Base-by-base conservation (phyloP, 2,329 filamentous ascomycete genomes). In the Fusarium mundagurra region DNA sequence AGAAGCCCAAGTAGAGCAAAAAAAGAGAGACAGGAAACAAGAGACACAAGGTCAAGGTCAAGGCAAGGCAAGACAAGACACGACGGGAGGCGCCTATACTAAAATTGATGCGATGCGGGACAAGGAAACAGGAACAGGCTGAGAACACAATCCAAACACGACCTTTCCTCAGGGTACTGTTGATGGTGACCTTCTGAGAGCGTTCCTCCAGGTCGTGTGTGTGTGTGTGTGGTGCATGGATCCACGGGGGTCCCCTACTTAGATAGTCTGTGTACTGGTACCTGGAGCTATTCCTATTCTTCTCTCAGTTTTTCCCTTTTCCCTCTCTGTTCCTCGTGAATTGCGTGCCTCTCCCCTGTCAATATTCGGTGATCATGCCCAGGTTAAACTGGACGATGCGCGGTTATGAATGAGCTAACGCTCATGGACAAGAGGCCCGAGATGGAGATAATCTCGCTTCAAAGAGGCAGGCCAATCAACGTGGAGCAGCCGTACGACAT, bases 371-470 rank as follows among this genome's bases (percentile, higher is more conserved):
- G 64, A 64, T 72, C 68, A 67, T 66, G 61, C 72, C 62, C 31
- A 61, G 67, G 69, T 69, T 36, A 27, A 58, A 72, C 45, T 74
- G 50, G 68, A 66, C 48, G 60, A 72, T 74, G 72, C 59, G 68
- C 68, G 68, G 72, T 62, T 75, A 58, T 72, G 64, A 55, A 69
- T 69, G 59, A 67, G 61, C 74, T 61, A 69, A 68, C 51, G 67
- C 57, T 61, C 57, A 57, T 73, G 61, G 67, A 58, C 64, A 51
- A 69, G 67, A 73, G 63, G 65, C 67, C 69, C 67, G 69, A 78
- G 75, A 79, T 79, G 77, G 75, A 68, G 69, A 77, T 76, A 79
- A 79, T 79, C 73, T 79, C 77, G 77, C 77, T 79, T 79, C 29
- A 27, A 36, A 27, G 44, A 57, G 11, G 5, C 55, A 14, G 47